phyloP scores from a whole-genome alignment of 2,329 filamentous ascomycete genomes.

The Cladophialophora exuberans region DNA sequence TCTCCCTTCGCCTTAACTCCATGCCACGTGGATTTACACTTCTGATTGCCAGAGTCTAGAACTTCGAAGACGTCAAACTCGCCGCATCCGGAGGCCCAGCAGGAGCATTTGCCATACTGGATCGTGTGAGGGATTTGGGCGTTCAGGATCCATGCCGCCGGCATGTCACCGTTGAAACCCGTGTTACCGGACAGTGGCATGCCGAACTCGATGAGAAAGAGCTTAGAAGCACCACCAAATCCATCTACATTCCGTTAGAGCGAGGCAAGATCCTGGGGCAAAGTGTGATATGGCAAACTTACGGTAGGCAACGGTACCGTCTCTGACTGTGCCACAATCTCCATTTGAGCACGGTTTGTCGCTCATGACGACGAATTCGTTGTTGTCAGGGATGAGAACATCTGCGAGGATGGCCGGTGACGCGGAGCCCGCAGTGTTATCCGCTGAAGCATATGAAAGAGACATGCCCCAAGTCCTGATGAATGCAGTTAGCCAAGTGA shows the following conservation, averaged over 20 bases:
- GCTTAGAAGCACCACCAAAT: constrained; percentile 70
- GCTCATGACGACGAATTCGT: constrained; percentile 57
- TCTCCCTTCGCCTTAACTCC: constrained; percentile 62
- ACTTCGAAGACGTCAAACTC: constrained; percentile 78
- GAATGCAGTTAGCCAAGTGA: constrained; percentile 27
- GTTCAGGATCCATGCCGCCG: constrained; percentile 77
- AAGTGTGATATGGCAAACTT: constrained; percentile 13
- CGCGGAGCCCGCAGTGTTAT: constrained; percentile 51
- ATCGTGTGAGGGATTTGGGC: constrained; percentile 69
- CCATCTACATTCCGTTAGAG: constrained; percentile 52
- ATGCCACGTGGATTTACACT: constrained; percentile 73
- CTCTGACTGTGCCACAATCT: constrained; percentile 53
- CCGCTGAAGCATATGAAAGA: constrained; percentile 56
- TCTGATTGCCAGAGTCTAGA: constrained; percentile 65
- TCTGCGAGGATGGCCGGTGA: constrained; percentile 56
- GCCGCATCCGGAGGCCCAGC: constrained; percentile 71
- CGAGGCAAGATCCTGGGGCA: neutral
- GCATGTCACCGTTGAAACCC: constrained; percentile 66
- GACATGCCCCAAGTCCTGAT: constrained; percentile 57
- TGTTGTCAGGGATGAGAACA: constrained; percentile 51
- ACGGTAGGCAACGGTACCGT: constrained; percentile 54
- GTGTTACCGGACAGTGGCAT: constrained; percentile 66
- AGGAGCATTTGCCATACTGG: constrained; percentile 74
- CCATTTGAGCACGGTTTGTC: constrained; percentile 51
- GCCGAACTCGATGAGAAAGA: constrained; percentile 73